Percentiles rank a stretch among this genome's conserved stretches.
Conservation (phyloP, 176 grass and related monocot species). For the Oryza meridionalis region DNA sequence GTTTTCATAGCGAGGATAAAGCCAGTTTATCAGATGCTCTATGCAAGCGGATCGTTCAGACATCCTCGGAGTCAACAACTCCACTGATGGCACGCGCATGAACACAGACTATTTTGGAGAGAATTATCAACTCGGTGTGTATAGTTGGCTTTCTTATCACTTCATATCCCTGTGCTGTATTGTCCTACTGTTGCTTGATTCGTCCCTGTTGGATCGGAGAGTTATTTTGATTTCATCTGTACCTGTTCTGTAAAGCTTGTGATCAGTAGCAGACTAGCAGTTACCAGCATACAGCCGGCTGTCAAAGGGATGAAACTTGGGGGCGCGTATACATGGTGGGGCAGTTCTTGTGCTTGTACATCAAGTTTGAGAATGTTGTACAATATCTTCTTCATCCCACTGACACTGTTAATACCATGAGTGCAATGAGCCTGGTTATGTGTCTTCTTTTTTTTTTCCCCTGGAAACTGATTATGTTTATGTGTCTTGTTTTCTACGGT, state of each 20-base stretch:
- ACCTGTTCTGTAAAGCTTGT: constrained; percentile 14
- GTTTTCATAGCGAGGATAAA: constrained; percentile 74
- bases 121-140: constrained; percentile 1
- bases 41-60: constrained; percentile 73
- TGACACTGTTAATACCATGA: background rate
- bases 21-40: constrained; percentile 91
- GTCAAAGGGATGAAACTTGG: background rate
- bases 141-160: background rate
- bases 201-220: background rate
- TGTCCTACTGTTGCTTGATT: constrained; percentile 2
- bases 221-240: constrained; percentile 20
- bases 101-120: background rate
- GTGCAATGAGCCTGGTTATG: background rate
- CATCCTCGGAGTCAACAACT: constrained; percentile 72
- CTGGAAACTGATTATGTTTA: background rate
- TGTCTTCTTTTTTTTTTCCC: background rate
- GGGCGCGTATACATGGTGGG: constrained; percentile 1
- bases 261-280: background rate
- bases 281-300: background rate
- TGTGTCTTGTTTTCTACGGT: background rate
- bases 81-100: constrained; percentile 34
- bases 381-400: background rate
- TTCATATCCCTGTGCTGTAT: background rate
- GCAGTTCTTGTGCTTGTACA: constrained; percentile 27
- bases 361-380: constrained; percentile 17